Evolutionary conservation across 345 rosid genomes (phyloP).

Genomic region (Sapria himalayana): DNA sequence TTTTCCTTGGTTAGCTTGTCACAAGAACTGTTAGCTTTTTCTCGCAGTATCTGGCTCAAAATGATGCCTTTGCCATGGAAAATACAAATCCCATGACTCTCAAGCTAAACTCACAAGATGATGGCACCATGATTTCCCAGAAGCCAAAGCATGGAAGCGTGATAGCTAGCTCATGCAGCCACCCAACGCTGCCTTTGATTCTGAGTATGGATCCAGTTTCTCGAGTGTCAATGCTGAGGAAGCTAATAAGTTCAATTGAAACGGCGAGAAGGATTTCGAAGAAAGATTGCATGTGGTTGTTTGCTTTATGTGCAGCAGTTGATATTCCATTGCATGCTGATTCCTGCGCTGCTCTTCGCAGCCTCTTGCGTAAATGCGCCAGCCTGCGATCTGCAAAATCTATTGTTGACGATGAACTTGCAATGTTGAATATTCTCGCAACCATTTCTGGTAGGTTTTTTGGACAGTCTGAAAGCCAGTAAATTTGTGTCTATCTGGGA

Average conservation of each 20-base stretch:
- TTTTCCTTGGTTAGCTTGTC: neutral
- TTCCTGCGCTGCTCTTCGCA: slow-evolving; percentile 43
- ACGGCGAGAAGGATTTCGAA: slow-evolving; percentile 15
- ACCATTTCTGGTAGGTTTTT: slow-evolving; percentile 61
- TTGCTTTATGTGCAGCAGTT: slow-evolving; percentile 54
- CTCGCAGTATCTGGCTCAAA: no score
- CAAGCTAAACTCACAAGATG: no score
- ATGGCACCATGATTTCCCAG: no score
- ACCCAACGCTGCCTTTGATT: slow-evolving; percentile 28
- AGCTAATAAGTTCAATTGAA: slow-evolving; percentile 32
- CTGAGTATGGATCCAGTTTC: slow-evolving; percentile 48
- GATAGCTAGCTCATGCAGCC: slow-evolving; percentile 10
- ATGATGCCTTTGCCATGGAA: no score
- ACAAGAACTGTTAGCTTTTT: no score
- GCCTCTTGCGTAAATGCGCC: slow-evolving; percentile 61
- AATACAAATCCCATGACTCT: no score
- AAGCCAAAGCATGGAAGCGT: no score
- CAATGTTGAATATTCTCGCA: slow-evolving; percentile 57
- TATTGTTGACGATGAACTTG: slow-evolving; percentile 43
- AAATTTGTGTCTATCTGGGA: no score
- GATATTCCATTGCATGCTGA: slow-evolving; percentile 58
- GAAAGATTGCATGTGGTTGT: slow-evolving; percentile 44
- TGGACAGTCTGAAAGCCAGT: slow-evolving; percentile 47
- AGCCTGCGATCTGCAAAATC: slow-evolving; percentile 39
- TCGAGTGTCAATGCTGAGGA: slow-evolving; percentile 42